Conservation (phyloP, 768 basidiomycete species). For the Tubosaeta sp. region DNA sequence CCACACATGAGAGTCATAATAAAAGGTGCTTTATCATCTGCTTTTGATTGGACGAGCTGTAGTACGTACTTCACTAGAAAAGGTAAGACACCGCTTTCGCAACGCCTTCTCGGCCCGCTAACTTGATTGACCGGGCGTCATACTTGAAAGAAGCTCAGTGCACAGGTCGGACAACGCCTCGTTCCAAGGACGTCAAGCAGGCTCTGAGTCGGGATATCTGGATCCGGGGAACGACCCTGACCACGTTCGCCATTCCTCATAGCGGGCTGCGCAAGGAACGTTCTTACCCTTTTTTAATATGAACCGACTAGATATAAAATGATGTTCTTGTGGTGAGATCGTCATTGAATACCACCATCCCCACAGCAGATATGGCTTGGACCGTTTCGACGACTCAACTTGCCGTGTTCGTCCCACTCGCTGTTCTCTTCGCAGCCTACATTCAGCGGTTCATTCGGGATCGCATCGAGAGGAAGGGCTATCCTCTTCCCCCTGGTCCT, state of each 20-base stretch:
- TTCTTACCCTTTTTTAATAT: background rate
- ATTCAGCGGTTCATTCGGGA: constrained; percentile 3
- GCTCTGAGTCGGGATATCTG: background rate
- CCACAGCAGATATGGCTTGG: constrained; percentile 6
- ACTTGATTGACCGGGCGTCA: too few relatives aligned
- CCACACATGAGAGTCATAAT: too few relatives aligned
- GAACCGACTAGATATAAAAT: constrained; percentile 7
- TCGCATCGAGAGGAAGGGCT: constrained; percentile 10
- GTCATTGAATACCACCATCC: background rate
- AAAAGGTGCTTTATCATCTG: too few relatives aligned
- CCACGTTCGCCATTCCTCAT: background rate
- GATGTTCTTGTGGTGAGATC: background rate
- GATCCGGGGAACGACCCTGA: background rate
- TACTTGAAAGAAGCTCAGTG: too few relatives aligned
- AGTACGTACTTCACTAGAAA: too few relatives aligned
- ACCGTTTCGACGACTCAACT: constrained; percentile 5
- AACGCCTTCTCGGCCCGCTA: too few relatives aligned
- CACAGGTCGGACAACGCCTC: too few relatives aligned
- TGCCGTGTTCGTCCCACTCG: constrained; percentile 1
- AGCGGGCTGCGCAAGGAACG: background rate
- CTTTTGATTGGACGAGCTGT: background rate
- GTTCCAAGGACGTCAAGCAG: too few relatives aligned
- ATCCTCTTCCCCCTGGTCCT: constrained; percentile 19
- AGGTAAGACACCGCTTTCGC: too few relatives aligned
- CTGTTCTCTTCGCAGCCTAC: background rate